Base-by-base conservation (phyloP, 768 basidiomycete species). In the Hericium alpestre region DNA sequence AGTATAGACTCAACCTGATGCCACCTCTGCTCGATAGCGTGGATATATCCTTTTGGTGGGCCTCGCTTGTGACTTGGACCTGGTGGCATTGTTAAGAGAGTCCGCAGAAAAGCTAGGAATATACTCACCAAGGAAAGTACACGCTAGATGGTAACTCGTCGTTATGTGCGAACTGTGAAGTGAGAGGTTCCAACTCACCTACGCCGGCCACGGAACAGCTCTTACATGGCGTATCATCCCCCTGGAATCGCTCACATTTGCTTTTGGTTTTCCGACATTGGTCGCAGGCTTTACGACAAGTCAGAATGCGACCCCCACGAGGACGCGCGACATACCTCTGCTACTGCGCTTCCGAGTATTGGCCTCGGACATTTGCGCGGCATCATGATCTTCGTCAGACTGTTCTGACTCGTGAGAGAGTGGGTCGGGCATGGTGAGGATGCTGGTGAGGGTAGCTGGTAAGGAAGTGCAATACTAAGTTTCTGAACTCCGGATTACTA, bases 1-100 rank as follows among this genome's bases (percentile, higher is more conserved):
- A 94, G 76, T n/a, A 94, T 72, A 12, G 90, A 87, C 70, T 94
- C 93, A 63, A 93, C 87, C 66, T 93, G 88, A 64, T 94, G 92
- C 83, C 92, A 87, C 64, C 91, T 72, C 58, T 89, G 87, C 71
- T 94, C 92, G 53, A 94, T 92, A 40, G 91, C 91, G 67, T 93
- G 88, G 52, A 94, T 93, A 67, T 94, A 94, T 18, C 92, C 92
- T 65, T 90, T 90, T 6, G 89, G 88, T 10, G 87, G 87, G 10
- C 90, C 91, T 9, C 90, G 84, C 66, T 87, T 87, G 68, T 85
- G 86, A 65, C 84, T 87, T 0, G 86, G 86, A 48, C 84, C 87
- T 89, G 55, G 13, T 48, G 32, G 53, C 22, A 16, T 38, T 53
- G 56, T 55, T 40, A 47, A 37, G 16, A 18, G 50, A 53, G 56